Conservation (phyloP, 148 eudicot species). For the Rhododendron mucronatum region DNA sequence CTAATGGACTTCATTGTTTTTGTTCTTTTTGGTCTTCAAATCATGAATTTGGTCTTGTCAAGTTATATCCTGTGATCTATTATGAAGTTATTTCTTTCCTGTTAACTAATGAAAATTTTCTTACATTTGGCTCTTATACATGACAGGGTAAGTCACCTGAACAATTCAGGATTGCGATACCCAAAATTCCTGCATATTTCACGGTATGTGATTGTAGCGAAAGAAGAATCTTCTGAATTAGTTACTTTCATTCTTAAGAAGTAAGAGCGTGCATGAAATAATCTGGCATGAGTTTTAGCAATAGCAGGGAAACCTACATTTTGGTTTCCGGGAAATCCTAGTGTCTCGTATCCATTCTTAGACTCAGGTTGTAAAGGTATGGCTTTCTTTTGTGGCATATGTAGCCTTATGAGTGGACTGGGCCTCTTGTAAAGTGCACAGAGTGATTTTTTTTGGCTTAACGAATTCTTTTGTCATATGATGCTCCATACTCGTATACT, state of each 20-base stretch:
- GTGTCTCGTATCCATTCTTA: neutral
- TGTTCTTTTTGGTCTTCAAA: neutral
- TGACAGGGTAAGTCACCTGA: conserved; percentile 61
- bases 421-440: neutral
- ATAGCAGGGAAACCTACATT: neutral
- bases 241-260: neutral
- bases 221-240: neutral
- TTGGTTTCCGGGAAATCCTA: neutral
- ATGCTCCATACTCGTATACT: neutral
- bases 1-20: neutral
- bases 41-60: conserved; percentile 2
- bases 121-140: conserved; percentile 2
- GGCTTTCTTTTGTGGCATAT: neutral
- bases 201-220: conserved; percentile 45
- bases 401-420: neutral
- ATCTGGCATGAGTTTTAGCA: neutral
- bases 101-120: neutral
- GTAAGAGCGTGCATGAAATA: neutral
- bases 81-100: neutral
- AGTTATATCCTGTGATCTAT: neutral
- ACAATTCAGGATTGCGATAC: conserved; percentile 88
- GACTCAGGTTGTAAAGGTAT: neutral
- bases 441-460: neutral
- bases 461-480: neutral
- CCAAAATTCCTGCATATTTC: conserved; percentile 94